These are phyloP conservation scores for Wallacemonas sp. DNA, from an alignment of 208 protist genomes.

Conservation along the genomic window DNA sequence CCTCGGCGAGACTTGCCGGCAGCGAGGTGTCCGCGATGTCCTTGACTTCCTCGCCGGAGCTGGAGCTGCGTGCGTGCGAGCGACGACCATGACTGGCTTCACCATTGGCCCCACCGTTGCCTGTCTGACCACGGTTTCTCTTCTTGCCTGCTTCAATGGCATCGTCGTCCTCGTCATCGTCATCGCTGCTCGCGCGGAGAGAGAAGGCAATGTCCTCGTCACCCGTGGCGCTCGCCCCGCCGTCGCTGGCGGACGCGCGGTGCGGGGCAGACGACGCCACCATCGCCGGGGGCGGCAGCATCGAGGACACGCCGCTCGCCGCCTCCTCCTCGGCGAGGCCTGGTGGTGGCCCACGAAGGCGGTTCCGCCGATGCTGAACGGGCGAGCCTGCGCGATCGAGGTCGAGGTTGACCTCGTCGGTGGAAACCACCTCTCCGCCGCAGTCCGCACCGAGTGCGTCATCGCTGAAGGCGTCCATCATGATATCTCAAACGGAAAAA, in stretches of 20 bases:
- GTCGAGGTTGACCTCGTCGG: constrained; percentile 10
- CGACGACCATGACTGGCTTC: no score
- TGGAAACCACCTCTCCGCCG: not conserved
- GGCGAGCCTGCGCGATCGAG: constrained; percentile 12
- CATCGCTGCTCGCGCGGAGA: constrained; percentile 6
- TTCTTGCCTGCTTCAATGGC: no score
- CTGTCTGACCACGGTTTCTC: no score
- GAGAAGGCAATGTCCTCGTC: constrained; percentile 1
- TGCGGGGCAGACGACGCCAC: not conserved
- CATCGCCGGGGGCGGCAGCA: constrained; percentile 1
- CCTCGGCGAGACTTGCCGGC: constrained; percentile 1
- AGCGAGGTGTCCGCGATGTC: constrained; percentile 9
- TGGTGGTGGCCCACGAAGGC: not conserved
- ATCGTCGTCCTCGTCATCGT: not conserved
- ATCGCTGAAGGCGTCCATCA: not conserved
- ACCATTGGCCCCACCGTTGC: no score
- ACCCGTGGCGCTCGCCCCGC: not conserved
- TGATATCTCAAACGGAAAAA: no score
- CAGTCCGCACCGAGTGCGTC: not conserved
- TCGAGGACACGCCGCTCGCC: not conserved
- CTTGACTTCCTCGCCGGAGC: not conserved
- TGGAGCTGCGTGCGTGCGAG: not conserved
- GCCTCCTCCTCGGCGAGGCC: not conserved
- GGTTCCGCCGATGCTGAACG: constrained; percentile 13
- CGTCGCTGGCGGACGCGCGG: not conserved